Evolutionary conservation across 2,329 filamentous ascomycete genomes (phyloP), one percentile per base, ranked within the genome.

Genomic region (Chaetomium sp.): DNA sequence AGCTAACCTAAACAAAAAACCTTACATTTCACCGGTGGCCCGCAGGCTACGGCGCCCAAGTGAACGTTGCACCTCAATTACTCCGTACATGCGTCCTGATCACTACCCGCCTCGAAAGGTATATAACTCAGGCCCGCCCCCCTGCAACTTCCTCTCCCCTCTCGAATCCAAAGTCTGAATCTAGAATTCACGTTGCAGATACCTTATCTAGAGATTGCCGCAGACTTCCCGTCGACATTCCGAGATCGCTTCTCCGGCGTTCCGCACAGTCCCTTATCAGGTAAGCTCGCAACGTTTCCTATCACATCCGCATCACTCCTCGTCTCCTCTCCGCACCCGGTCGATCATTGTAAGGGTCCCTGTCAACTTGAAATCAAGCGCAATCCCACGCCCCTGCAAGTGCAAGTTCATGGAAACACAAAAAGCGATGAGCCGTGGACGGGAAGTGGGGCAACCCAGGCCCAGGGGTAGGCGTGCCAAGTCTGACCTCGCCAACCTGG

Each of bases 371-470:
- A 11, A 38, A 40, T 19, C 40, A 32, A 41, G 45, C 33, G 38
- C 45, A 48, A 42, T 44, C 12, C 38, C 33, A 10, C 8, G 43
- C 51, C 51, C 51, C 36, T 47, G 51, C 36, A 46, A 44, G 53
- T 50, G 35, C 38, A 33, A 43, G 19, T 27, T 27, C 19, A 27
- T 27, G 3, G 19, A 27, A 27, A 27, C 19, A 27, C 19, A 27
- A 27, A 27, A 27, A 27, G 19, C 19, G 19, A 27, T 27, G 19
- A 27, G 19, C 19, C 19, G 19, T 27, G 19, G 3, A 27, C 19
- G 19, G 19, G 19, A 27, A 27, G 19, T 27, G 19, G 19, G 19
- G 19, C 19, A 27, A 27, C 3, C 19, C 19, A 27, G 19, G 19
- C 19, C 19, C 19, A 27, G 19, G 19, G 19, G 19, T 27, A 27